phyloP scores from a whole-genome alignment of 345 rosid genomes.

The Hibiscus syriacus region DNA sequence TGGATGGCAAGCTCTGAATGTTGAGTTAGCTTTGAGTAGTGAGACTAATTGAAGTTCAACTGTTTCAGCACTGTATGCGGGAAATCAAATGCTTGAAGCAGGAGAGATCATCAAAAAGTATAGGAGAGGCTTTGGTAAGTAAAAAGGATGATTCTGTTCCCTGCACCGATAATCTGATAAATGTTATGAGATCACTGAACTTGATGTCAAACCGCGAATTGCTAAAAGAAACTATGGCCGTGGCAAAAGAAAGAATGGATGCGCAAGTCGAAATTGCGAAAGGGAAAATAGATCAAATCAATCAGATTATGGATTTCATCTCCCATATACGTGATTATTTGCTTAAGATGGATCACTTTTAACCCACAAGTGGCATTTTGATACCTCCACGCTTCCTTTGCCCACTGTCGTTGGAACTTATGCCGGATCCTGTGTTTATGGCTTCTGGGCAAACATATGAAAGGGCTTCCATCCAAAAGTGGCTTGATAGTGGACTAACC shows the following conservation, averaged over 20 bases:
- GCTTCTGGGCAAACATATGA: conserved; percentile 97
- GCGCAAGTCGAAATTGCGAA: conserved; percentile 29
- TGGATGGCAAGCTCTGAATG: neutral
- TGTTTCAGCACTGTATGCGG: no score
- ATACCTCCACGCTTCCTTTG: conserved; percentile 78
- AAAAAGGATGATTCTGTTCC: no score
- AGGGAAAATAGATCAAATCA: conserved; percentile 32
- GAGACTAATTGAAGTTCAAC: conserved; percentile 22
- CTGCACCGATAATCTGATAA: conserved; percentile 36
- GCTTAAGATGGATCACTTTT: conserved; percentile 49
- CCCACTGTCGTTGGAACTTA: conserved; percentile 86
- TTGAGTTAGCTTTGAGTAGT: conserved; percentile 9
- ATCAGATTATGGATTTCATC: conserved; percentile 47
- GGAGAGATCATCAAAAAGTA: conserved; percentile 35
- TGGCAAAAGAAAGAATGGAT: conserved; percentile 62
- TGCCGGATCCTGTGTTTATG: conserved; percentile 87
- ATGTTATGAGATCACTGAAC: conserved; percentile 48
- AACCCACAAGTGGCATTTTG: conserved; percentile 47
- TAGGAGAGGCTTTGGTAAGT: no score
- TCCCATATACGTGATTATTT: conserved; percentile 57
- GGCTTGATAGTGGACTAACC: conserved; percentile 73
- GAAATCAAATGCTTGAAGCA: conserved; percentile 38
- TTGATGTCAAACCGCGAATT: conserved; percentile 62
- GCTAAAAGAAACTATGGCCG: conserved; percentile 70
- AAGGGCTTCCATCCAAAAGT: conserved; percentile 76